Conservation (phyloP, 1,284 basidiomycete species). For the Ganoderma meredithae region DNA sequence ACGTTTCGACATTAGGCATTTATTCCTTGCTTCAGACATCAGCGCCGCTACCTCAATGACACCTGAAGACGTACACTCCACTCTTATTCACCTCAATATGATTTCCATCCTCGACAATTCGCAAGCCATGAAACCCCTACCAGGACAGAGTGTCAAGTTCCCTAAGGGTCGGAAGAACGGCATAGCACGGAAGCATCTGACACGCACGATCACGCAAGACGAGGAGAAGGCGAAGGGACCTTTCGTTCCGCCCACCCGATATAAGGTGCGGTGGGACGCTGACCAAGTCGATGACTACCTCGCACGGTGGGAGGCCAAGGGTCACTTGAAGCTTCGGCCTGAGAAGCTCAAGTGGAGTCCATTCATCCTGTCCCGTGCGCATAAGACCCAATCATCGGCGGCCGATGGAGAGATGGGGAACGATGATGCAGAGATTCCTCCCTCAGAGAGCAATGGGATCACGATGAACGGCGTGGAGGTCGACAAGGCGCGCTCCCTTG, state of each 20-base stretch:
- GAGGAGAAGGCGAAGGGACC: constrained; percentile 57
- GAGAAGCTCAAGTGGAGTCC: constrained; percentile 96
- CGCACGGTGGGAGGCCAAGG: constrained; percentile 79
- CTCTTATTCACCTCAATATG: constrained; percentile 82
- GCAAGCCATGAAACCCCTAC: constrained; percentile 63
- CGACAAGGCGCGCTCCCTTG: constrained; percentile 31
- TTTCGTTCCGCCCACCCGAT: constrained; percentile 75
- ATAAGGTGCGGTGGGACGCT: constrained; percentile 81
- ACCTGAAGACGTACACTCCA: constrained; percentile 85
- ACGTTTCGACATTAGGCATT: constrained; percentile 14
- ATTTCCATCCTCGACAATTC: constrained; percentile 65
- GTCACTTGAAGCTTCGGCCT: constrained; percentile 81
- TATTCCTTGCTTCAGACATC: constrained; percentile 67
- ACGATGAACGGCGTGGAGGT: constrained; percentile 6
- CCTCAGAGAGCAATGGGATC: constrained; percentile 6
- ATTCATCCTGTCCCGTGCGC: constrained; percentile 77
- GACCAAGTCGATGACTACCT: constrained; percentile 76
- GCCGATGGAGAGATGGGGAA: constrained; percentile 37
- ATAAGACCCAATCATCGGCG: constrained; percentile 50
- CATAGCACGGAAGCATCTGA: constrained; percentile 65
- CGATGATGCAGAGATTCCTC: constrained; percentile 29
- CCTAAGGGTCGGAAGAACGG: constrained; percentile 75
- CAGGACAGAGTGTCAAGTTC: constrained; percentile 78
- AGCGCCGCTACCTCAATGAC: constrained; percentile 91
- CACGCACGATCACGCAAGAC: constrained; percentile 62